A percentile compares a stretch with the other conserved stretches of the same genome.
Evolutionary conservation across 805 yeast species (phyloP).

Genomic region (Sugiyamaella lignohabitans): DNA sequence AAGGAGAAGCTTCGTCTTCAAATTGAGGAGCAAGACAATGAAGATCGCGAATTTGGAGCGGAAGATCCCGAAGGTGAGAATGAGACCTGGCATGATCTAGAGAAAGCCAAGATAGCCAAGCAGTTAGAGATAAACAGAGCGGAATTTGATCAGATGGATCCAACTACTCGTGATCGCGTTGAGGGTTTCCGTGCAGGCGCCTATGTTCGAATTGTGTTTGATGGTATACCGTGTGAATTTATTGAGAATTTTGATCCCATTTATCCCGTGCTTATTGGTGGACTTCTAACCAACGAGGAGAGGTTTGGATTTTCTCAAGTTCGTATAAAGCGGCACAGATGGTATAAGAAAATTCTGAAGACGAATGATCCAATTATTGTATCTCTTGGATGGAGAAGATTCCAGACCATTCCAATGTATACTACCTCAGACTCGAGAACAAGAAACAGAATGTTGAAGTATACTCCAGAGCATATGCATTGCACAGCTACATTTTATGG

Average conservation of each 20-base stretch:
- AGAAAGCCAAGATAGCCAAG: slow-evolving; percentile 94
- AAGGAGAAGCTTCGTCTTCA: slow-evolving; percentile 85
- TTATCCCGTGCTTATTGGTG: slow-evolving; percentile 85
- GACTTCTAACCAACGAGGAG: slow-evolving; percentile 82
- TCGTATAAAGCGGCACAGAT: slow-evolving; percentile 93
- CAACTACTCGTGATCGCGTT: slow-evolving; percentile 65
- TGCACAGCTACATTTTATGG: slow-evolving; percentile 96
- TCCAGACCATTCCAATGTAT: slow-evolving; percentile 92
- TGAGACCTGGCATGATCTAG: slow-evolving; percentile 96
- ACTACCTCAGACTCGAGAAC: slow-evolving; percentile 97
- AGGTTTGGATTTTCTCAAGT: slow-evolving; percentile 90
- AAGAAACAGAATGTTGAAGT: slow-evolving; percentile 94
- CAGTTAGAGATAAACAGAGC: slow-evolving; percentile 90
- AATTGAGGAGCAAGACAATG: slow-evolving; percentile 76
- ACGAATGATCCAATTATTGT: slow-evolving; percentile 91
- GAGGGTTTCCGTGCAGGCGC: slow-evolving; percentile 94
- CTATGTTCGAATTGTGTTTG: slow-evolving; percentile 83
- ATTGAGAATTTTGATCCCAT: slow-evolving; percentile 78
- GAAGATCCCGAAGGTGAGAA: slow-evolving; percentile 76
- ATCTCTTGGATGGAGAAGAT: slow-evolving; percentile 97
- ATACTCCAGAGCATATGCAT: slow-evolving; percentile 96
- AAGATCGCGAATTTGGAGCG: slow-evolving; percentile 62
- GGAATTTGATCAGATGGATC: slow-evolving; percentile 57
- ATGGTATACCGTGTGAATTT: slow-evolving; percentile 81
- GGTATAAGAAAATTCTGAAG: slow-evolving; percentile 95